Evolutionary conservation across 352 stramenopile species (phyloP), one percentile per base, ranked within the genome.

Genomic region (Globisporangium nagaii): DNA sequence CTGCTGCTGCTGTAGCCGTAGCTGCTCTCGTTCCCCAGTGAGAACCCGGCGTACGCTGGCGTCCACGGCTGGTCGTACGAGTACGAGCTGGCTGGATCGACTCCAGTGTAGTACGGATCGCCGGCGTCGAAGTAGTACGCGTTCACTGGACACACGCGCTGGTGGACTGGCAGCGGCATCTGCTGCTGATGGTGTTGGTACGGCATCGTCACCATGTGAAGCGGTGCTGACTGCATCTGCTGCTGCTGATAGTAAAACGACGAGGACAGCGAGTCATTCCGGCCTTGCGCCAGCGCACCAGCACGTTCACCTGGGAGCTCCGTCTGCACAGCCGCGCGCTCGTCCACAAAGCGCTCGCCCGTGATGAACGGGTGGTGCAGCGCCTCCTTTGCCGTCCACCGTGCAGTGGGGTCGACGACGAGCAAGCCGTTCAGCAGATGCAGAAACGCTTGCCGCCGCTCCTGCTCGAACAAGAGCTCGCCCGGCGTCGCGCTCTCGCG

Each of bases 281-380:
- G 47, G 43, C 3, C 28, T 7, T 1, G 12, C 25, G 42, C 17
- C 20, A 25, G 9, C 0, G 28, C 3, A 6, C 17, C 39, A 10
- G 8, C 10, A 13, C 28, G 37, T 24, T 51, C 45, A 45, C 13
- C 32, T 46, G 32, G 24, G 6, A 27, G 13, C 2, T 27, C 24
- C 36, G 24, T 22, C n/a, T 19, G 13, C 47, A 28, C 27, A 24
- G 13, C 27, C 22, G 40, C 0, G 24, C n/a, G 40, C 12, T 60
- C 50, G 15, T 19, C 44, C 1, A 54, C 32, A 30, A 73, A 79
- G 17, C 47, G 53, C 10, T 59, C 50, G 41, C 72, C 70, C 4
- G 70, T 75, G 27, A 83, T 68, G 35, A 83, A 83, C 35, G 72
- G 70, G 45, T 83, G 72, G n/a, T 42, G 35, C 35, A 83, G 51